Conservation (phyloP, 108 stramenopile genomes). For the Cyclotella atomus region DNA sequence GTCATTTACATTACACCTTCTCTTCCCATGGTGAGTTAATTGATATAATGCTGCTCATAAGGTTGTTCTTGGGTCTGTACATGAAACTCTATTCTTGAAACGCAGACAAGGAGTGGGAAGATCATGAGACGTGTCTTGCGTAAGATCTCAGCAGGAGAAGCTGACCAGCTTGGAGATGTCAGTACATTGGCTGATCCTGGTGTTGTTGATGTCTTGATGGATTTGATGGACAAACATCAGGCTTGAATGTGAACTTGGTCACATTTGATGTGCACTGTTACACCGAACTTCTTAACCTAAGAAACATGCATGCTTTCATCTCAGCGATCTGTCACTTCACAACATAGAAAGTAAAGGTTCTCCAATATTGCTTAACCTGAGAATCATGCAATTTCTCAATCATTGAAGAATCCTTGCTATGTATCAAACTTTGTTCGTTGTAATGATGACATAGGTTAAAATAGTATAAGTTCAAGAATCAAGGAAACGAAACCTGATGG, state of each 20-base stretch:
- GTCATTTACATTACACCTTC: constrained; percentile 72
- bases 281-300: no score
- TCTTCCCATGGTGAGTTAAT: constrained; percentile 70
- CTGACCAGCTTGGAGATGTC: constrained; percentile 81
- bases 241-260: background rate
- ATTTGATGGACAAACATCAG: constrained; percentile 27
- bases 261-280: no score
- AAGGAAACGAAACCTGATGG: no score
- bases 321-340: no score
- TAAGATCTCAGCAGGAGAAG: constrained; percentile 84
- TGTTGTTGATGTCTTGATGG: constrained; percentile 78
- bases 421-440: no score
- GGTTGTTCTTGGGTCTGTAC: background rate
- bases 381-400: no score
- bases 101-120: constrained; percentile 77
- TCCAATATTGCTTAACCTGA: no score
- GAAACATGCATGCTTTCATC: no score
- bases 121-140: constrained; percentile 93
- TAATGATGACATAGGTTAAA: no score
- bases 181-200: constrained; percentile 86
- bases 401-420: no score
- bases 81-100: background rate
- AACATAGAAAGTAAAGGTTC: no score
- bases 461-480: background rate
- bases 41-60: background rate